Evolutionary conservation across 495 filamentous ascomycete species (phyloP).

Genomic region (Daldinia decipiens): DNA sequence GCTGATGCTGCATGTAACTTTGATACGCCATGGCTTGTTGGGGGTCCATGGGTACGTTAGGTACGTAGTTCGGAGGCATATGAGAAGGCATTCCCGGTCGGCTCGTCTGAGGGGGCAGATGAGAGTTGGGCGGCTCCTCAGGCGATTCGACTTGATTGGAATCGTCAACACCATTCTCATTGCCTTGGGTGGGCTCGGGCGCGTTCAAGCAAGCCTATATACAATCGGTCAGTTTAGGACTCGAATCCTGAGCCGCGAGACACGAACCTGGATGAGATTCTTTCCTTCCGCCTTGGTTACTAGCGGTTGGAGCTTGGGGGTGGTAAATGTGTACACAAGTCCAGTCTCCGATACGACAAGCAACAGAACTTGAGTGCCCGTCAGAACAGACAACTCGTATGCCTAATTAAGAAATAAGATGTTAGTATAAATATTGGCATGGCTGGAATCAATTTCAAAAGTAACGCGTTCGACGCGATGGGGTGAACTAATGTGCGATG

Average conservation of each 20-base stretch:
- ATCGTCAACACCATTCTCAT: slow-evolving; percentile 91
- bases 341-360: slow-evolving; percentile 98
- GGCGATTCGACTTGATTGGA: slow-evolving; percentile 69
- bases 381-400: slow-evolving; percentile 97
- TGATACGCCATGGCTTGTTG: slow-evolving; percentile 69
- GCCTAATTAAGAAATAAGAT: slow-evolving; percentile 66
- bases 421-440: slow-evolving; percentile 31
- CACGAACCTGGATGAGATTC: slow-evolving; percentile 95
- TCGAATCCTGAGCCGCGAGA: slow-evolving; percentile 13
- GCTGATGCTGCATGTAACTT: slow-evolving; percentile 68
- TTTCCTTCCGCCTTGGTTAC: slow-evolving; percentile 99
- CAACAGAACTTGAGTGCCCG: slow-evolving; percentile 95
- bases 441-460: slow-evolving; percentile 21
- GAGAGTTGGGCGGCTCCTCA: slow-evolving; percentile 68
- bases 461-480: slow-evolving; percentile 46
- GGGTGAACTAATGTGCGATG: slow-evolving; percentile 15
- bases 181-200: slow-evolving; percentile 86
- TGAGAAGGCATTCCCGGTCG: slow-evolving; percentile 63
- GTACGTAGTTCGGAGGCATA: slow-evolving; percentile 61
- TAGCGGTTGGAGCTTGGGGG: slow-evolving; percentile 97
- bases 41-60: slow-evolving; percentile 65
- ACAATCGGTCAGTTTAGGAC: slow-evolving; percentile 17
- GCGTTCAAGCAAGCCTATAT: slow-evolving; percentile 95
- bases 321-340: slow-evolving; percentile 99
- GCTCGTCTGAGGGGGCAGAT: slow-evolving; percentile 65